These are phyloP conservation scores for Nyssa sinensis DNA, from an alignment of 148 eudicot genomes.

Conservation along the genomic window DNA sequence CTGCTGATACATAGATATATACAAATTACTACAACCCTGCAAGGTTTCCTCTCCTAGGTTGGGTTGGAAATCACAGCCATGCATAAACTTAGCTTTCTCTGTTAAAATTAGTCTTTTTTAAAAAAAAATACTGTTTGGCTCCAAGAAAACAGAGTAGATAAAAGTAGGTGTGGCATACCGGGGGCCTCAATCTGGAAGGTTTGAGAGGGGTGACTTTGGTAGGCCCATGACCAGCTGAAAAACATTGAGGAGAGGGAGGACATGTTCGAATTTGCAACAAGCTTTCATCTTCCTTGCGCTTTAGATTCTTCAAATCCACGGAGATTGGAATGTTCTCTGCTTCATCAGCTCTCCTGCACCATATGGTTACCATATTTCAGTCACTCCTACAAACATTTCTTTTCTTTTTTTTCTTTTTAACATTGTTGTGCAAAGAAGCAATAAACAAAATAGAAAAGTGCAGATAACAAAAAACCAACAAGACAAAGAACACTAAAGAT, in stretches of 20 bases:
- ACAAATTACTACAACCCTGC: background rate
- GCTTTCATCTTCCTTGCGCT: constrained; percentile 33
- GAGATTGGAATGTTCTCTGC: constrained; percentile 59
- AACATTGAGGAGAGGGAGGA: constrained; percentile 95
- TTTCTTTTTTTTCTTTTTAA: background rate
- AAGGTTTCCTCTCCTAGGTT: background rate
- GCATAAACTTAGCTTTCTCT: background rate
- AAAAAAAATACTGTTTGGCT: too few relatives aligned
- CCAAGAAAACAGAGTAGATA: background rate
- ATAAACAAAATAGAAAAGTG: too few relatives aligned
- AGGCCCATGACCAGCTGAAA: constrained; percentile 54
- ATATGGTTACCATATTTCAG: constrained; percentile 2
- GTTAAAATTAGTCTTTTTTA: too few relatives aligned
- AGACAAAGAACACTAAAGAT: background rate
- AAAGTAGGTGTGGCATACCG: constrained; percentile 40
- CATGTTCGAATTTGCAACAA: constrained; percentile 49
- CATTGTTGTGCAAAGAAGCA: too few relatives aligned
- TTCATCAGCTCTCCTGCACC: constrained; percentile 61
- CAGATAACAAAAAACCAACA: background rate
- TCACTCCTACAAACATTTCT: background rate
- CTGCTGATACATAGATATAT: too few relatives aligned
- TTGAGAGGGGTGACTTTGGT: constrained; percentile 48
- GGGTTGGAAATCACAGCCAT: background rate
- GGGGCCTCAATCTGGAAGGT: constrained; percentile 50
- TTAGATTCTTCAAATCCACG: constrained; percentile 51